Conservation (phyloP, 257 asterid species). For the Lycium barbarum region DNA sequence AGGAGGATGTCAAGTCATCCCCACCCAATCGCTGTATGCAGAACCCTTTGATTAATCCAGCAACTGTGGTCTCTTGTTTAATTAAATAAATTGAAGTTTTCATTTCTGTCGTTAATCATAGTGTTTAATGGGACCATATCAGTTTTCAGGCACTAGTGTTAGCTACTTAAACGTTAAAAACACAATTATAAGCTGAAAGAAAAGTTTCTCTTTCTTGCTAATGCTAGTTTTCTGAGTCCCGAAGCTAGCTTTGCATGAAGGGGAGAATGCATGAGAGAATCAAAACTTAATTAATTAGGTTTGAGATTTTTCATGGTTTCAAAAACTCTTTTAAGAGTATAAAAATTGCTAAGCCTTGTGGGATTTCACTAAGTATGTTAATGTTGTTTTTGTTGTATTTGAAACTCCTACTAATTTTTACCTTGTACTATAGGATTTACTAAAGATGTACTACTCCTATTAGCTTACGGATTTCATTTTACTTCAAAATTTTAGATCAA, state of each 20-base stretch:
- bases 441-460: too few species aligned
- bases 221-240: background rate
- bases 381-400: too few species aligned
- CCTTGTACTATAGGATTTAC: too few species aligned
- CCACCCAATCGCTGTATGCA: slow-evolving; percentile 27
- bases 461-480: too few species aligned
- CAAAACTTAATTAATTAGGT: too few species aligned
- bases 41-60: background rate
- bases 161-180: background rate
- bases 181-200: too few species aligned
- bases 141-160: background rate
- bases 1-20: slow-evolving; percentile 24
- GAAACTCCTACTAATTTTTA: too few species aligned
- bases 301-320: too few species aligned
- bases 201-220: background rate
- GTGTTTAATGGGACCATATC: background rate
- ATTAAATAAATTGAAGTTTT: background rate
- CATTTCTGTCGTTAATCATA: background rate
- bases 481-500: too few species aligned
- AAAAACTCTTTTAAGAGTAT: too few species aligned
- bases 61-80: background rate
- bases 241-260: background rate
- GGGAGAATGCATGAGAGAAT: background rate
- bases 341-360: too few species aligned
- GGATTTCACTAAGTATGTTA: too few species aligned